A percentile compares a stretch with the other conserved stretches of the same genome.
These are phyloP conservation scores for Amauroascus niger DNA, from an alignment of 2,329 filamentous ascomycete species.

Conservation along the genomic window DNA sequence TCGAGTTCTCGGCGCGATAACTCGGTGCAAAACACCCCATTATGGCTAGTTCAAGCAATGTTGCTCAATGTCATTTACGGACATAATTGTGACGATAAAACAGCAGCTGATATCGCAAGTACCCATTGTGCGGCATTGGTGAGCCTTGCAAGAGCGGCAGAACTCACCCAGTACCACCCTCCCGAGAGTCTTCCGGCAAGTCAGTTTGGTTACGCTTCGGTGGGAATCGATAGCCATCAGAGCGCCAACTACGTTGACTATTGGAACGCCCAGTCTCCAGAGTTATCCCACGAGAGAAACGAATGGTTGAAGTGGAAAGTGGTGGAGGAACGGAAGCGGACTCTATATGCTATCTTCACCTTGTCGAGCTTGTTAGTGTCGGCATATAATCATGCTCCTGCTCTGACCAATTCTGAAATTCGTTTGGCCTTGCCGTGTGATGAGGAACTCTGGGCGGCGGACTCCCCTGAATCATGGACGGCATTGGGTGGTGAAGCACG, in stretches of 20 bases:
- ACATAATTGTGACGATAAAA: conserved; percentile 87
- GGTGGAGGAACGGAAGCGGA: conserved; percentile 83
- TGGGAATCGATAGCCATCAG: conserved; percentile 46
- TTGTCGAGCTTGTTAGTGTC: conserved; percentile 84
- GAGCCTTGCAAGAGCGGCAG: conserved; percentile 81
- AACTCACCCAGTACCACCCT: conserved; percentile 48
- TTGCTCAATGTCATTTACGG: conserved; percentile 91
- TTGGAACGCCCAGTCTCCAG: conserved; percentile 29
- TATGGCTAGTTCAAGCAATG: conserved; percentile 97
- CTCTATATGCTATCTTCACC: conserved; percentile 81
- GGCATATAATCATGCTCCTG: conserved; percentile 84
- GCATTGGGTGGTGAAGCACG: conserved; percentile 62
- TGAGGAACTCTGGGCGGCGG: conserved; percentile 79
- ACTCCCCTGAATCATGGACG: conserved; percentile 72
- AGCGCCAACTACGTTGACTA: conserved; percentile 41
- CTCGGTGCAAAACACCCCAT: conserved; percentile 62
- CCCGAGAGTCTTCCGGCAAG: conserved; percentile 31
- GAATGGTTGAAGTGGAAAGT: conserved; percentile 87
- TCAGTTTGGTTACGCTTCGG: conserved; percentile 37
- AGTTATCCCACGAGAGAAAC: conserved; percentile 31
- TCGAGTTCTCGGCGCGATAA: conserved; percentile 46
- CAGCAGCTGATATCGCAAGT: conserved; percentile 79
- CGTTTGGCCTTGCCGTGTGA: conserved; percentile 81
- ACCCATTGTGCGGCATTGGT: conserved; percentile 87
- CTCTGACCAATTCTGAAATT: conserved; percentile 89